Evolutionary conservation across 1,139 yeast species (phyloP).

Genomic region (Taiozyma sp.): DNA sequence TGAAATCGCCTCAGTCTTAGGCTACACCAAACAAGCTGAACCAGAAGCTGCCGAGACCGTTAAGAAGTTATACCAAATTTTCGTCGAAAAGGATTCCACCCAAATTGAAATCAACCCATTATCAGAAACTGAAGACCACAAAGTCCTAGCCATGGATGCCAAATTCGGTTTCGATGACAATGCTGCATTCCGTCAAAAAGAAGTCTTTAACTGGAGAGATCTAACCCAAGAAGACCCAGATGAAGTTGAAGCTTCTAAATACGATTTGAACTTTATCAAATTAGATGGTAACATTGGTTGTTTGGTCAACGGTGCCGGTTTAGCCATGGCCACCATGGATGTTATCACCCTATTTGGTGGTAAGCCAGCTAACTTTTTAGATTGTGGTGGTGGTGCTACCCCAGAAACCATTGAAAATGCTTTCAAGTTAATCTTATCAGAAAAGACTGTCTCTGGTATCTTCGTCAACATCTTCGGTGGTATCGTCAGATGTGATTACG

Average conservation of each 20-base stretch:
- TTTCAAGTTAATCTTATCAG: conserved; percentile 86
- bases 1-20: conserved; percentile 73
- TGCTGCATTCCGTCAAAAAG: conserved; percentile 92
- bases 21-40: conserved; percentile 73
- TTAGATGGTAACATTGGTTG: conserved; percentile 98
- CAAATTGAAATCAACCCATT: conserved; percentile 99
- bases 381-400: conserved; percentile 99
- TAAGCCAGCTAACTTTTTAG: conserved; percentile 97
- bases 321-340: conserved; percentile 99
- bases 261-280: conserved; percentile 93
- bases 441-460: conserved; percentile 87
- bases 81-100: conserved; percentile 89
- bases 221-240: conserved; percentile 96
- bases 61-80: conserved; percentile 82
- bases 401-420: conserved; percentile 98
- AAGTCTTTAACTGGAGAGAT: conserved; percentile 96
- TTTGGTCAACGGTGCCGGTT: conserved; percentile 98
- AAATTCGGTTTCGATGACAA: conserved; percentile 97
- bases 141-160: conserved; percentile 98
- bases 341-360: conserved; percentile 98
- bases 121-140: conserved; percentile 86
- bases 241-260: conserved; percentile 87
- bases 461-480: conserved; percentile 99
- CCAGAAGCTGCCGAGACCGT: conserved; percentile 87
- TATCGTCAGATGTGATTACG: conserved; percentile 98